These are phyloP conservation scores for Boletus rufocinnamomeus DNA, from an alignment of 768 basidiomycete genomes.

Conservation along the genomic window DNA sequence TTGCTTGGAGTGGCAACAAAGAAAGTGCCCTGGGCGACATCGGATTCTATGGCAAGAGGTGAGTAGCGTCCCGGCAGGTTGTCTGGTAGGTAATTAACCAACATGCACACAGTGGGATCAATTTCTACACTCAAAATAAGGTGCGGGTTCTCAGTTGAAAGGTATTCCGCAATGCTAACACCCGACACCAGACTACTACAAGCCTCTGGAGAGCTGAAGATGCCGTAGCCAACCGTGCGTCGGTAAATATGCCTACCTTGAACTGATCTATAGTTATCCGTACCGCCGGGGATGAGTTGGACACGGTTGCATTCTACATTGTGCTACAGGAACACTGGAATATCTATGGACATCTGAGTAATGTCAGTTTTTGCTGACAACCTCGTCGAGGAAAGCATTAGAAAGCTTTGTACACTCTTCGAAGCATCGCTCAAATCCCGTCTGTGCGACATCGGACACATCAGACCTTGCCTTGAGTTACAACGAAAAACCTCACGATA, in stretches of 20 bases:
- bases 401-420: constrained; percentile 73
- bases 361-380: constrained; percentile 39
- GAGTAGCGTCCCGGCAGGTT: constrained; percentile 13
- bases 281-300: background rate
- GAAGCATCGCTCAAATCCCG: constrained; percentile 77
- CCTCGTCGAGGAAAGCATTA: constrained; percentile 76
- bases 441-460: constrained; percentile 36
- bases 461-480: constrained; percentile 5
- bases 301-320: constrained; percentile 14
- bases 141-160: constrained; percentile 34
- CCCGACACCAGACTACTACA: constrained; percentile 71
- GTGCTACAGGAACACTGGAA: background rate
- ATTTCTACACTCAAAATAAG: constrained; percentile 97
- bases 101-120: constrained; percentile 62
- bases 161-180: constrained; percentile 6
- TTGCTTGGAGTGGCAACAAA: constrained; percentile 97
- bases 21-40: constrained; percentile 82
- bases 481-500: constrained; percentile 42
- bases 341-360: background rate
- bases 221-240: constrained; percentile 74
- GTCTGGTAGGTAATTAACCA: constrained; percentile 1
- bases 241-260: constrained; percentile 85
- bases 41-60: constrained; percentile 90
- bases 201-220: constrained; percentile 91
- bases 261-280: constrained; percentile 27